phyloP scores from a whole-genome alignment of 2,329 filamentous ascomycete genomes.

The Coniochaeta pulveracea region DNA sequence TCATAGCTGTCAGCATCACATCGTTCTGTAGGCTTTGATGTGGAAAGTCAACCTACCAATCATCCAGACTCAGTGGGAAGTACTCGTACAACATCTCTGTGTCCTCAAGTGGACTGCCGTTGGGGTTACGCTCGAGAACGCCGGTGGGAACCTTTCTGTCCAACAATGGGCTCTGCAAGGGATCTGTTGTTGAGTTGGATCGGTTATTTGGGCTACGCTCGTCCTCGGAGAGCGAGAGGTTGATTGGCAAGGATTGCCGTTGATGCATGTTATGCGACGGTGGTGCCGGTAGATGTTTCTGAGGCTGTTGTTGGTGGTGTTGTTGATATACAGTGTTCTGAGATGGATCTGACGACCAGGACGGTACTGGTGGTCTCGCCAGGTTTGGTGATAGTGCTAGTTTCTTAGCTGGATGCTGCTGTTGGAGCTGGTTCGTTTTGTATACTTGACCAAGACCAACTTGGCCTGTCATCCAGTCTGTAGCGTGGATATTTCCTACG shows the following conservation, averaged over 20 bases:
- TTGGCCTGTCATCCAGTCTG: conserved; percentile 34
- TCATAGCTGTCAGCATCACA: conserved; percentile 10
- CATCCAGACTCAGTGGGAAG: conserved; percentile 81
- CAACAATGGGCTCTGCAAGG: conserved; percentile 36
- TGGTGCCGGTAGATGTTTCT: conserved; percentile 10
- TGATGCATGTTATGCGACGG: too few species aligned
- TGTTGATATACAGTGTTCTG: conserved; percentile 5
- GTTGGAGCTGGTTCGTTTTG: conserved; percentile 12
- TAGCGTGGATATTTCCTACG: conserved; percentile 22
- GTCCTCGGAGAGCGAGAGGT: conserved; percentile 47
- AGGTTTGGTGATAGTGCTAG: conserved; percentile 39
- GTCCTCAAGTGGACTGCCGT: conserved; percentile 59
- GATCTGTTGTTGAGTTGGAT: conserved; percentile 28
- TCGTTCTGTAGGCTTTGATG: conserved; percentile 1
- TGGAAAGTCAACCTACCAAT: conserved; percentile 50
- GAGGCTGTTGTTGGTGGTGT: conserved; percentile 13
- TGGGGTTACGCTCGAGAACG: conserved; percentile 22
- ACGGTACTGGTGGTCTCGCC: conserved; percentile 40
- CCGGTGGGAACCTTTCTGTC: conserved; percentile 17
- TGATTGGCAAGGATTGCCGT: conserved; percentile 26
- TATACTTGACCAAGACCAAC: conserved; percentile 14
- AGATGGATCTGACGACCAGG: conserved; percentile 25
- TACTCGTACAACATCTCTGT: conserved; percentile 88
- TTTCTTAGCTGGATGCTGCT: conserved; percentile 39
- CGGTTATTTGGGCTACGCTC: conserved; percentile 43